Percentiles rank a stretch among this genome's conserved stretches.
Conservation (phyloP, 2,329 filamentous ascomycete species). For the Fusarium sp. region DNA sequence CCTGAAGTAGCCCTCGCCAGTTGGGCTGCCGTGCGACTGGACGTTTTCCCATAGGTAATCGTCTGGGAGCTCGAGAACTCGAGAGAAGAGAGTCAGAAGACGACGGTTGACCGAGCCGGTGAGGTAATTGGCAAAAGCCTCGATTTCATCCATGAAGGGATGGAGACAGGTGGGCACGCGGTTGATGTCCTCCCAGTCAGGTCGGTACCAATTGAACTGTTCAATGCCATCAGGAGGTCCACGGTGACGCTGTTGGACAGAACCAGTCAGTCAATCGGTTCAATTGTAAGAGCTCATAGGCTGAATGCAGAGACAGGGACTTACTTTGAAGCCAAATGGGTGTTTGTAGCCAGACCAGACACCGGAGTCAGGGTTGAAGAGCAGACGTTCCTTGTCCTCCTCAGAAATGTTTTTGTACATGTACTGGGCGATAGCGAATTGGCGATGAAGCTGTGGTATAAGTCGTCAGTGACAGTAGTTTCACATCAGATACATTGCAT, state of each 20-base stretch:
- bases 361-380: constrained; percentile 58
- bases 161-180: constrained; percentile 60
- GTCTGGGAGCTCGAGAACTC: constrained; percentile 35
- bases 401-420: constrained; percentile 60
- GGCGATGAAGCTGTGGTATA: constrained; percentile 56
- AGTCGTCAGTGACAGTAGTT: not conserved
- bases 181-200: constrained; percentile 55
- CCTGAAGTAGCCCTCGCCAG: constrained; percentile 36
- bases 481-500: not conserved
- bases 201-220: constrained; percentile 64
- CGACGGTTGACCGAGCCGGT: constrained; percentile 35
- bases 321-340: constrained; percentile 56
- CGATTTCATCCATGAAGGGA: constrained; percentile 39
- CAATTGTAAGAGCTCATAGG: no score
- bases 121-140: constrained; percentile 32
- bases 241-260: constrained; percentile 49
- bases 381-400: constrained; percentile 59
- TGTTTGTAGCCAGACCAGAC: constrained; percentile 62
- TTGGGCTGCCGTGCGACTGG: constrained; percentile 36
- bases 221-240: constrained; percentile 61
- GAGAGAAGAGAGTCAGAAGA: constrained; percentile 34
- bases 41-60: constrained; percentile 38
- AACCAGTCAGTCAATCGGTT: not conserved
- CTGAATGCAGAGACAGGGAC: accelerated
- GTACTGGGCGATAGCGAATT: constrained; percentile 62